phyloP scores from a whole-genome alignment of 1,284 basidiomycete genomes.

The Pyrrhoderma noxium region DNA sequence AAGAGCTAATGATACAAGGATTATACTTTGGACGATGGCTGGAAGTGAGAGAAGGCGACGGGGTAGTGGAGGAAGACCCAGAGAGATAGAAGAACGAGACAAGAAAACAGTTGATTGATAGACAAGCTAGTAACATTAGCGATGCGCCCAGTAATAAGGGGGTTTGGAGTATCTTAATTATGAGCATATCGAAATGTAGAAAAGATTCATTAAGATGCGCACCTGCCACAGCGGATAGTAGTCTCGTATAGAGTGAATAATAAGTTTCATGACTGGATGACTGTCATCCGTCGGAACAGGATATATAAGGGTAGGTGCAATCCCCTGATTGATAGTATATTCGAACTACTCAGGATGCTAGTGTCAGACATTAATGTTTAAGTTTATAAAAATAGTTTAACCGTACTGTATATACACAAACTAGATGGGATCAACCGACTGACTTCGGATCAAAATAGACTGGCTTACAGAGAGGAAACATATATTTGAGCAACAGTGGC shows the following conservation, averaged over 20 bases:
- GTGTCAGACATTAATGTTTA: too few species aligned
- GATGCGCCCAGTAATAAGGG: conserved; percentile 25
- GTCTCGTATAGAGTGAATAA: conserved; percentile 84
- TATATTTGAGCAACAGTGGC: conserved; percentile 71
- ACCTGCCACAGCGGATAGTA: conserved; percentile 96
- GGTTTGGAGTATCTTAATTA: not conserved
- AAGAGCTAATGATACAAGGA: conserved; percentile 51
- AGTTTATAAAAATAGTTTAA: conserved; percentile 9
- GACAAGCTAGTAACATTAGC: conserved; percentile 45
- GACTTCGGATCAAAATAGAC: not conserved
- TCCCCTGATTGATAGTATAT: conserved; percentile 90
- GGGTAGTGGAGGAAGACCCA: conserved; percentile 83
- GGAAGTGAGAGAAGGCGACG: conserved; percentile 63
- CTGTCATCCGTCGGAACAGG: conserved; percentile 62
- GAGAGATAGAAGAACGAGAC: conserved; percentile 86
- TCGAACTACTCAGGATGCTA: conserved; percentile 55
- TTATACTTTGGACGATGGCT: conserved; percentile 58
- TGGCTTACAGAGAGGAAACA: conserved; percentile 71
- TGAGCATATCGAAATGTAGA: not conserved
- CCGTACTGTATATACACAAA: conserved; percentile 70
- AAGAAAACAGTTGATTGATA: conserved; percentile 95
- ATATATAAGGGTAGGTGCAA: conserved; percentile 88
- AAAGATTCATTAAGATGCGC: conserved; percentile 20
- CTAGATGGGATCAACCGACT: conserved; percentile 30
- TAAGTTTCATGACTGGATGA: conserved; percentile 58